Evolutionary conservation across 345 rosid genomes (phyloP).

Genomic region (Melaleuca alternifolia): DNA sequence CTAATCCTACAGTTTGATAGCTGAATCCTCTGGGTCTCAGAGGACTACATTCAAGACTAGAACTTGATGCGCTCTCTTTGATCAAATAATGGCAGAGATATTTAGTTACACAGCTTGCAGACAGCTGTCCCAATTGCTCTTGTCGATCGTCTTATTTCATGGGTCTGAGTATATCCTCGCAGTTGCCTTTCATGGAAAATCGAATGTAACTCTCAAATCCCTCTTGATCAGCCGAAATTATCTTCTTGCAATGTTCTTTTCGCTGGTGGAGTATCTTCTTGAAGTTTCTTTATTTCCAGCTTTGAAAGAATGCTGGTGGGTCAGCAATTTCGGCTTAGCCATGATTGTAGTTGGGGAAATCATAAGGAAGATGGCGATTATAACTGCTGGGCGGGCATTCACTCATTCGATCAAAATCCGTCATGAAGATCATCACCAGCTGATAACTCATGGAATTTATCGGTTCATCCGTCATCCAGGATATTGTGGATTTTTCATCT

Average conservation of each 20-base stretch:
- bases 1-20: neutral
- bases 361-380: conserved; percentile 25
- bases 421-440: conserved; percentile 26
- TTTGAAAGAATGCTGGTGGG: conserved; percentile 33
- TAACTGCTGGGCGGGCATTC: conserved; percentile 34
- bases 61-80: neutral
- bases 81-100: conserved; percentile 21
- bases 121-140: conserved; percentile 26
- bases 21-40: neutral
- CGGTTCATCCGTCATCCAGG: conserved; percentile 34
- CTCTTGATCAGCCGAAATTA: conserved; percentile 30
- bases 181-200: conserved; percentile 20
- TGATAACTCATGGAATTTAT: conserved; percentile 32
- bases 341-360: conserved; percentile 27
- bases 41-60: neutral
- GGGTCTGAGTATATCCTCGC: conserved; percentile 30
- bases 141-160: conserved; percentile 34
- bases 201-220: conserved; percentile 23
- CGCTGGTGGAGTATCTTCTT: conserved; percentile 26
- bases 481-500: conserved; percentile 34
- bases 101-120: conserved; percentile 23
- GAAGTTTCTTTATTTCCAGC: conserved; percentile 29
- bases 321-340: conserved; percentile 27
- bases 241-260: conserved; percentile 25
- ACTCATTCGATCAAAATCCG: conserved; percentile 25